Conservation (phyloP, 1,284 basidiomycete genomes). For the Ceratobasidium sp. region DNA sequence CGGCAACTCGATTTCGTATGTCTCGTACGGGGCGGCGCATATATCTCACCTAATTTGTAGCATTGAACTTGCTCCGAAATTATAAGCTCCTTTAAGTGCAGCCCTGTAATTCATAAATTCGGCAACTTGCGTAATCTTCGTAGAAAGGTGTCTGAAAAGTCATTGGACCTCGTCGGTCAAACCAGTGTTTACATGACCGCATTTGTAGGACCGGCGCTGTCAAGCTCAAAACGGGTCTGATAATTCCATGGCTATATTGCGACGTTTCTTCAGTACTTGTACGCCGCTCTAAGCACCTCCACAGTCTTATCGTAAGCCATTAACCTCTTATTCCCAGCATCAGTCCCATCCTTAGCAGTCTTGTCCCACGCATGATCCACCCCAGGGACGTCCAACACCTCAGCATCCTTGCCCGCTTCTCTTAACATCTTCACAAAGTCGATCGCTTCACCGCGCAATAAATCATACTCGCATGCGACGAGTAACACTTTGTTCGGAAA, state of each 20-base stretch:
- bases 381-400: constrained; percentile 19
- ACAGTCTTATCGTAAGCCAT: constrained; percentile 37
- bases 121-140: too few species aligned
- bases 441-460: constrained; percentile 9
- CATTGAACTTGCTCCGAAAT: too few species aligned
- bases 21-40: too few species aligned
- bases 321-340: constrained; percentile 12
- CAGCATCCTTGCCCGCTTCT: constrained; percentile 24
- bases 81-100: constrained; percentile 1
- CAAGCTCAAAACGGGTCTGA: too few species aligned
- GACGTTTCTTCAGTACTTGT: constrained; percentile 14
- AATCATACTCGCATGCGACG: constrained; percentile 22
- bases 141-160: too few species aligned
- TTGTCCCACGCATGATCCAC: constrained; percentile 35
- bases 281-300: constrained; percentile 17
- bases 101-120: too few species aligned
- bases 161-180: too few species aligned
- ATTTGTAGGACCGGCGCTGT: too few species aligned
- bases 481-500: constrained; percentile 30
- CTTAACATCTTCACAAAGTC: constrained; percentile 5
- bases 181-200: too few species aligned
- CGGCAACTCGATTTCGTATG: too few species aligned
- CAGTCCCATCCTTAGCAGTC: constrained; percentile 8
- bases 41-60: too few species aligned
- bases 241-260: too few species aligned